Evolutionary conservation across 208 protist species (phyloP).

Genomic region (Acanthamoeba royreba): DNA sequence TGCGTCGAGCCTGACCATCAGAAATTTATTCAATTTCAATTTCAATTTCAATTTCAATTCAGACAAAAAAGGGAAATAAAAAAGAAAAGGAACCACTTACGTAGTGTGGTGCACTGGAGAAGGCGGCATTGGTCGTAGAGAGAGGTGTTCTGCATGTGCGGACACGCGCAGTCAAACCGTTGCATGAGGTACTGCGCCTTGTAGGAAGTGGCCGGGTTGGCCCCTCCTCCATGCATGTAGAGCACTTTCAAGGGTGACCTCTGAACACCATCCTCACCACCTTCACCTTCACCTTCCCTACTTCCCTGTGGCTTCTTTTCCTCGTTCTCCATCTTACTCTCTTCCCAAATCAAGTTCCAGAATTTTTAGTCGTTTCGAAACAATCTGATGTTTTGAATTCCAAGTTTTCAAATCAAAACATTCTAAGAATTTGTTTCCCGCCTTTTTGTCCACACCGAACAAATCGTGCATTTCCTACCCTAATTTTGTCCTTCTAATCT

Average conservation of each 20-base stretch:
- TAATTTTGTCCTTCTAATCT: too few species aligned
- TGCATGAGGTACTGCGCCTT: neutral
- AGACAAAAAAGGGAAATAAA: neutral
- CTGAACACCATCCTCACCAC: too few species aligned
- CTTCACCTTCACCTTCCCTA: too few species aligned
- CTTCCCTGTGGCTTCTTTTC: too few species aligned
- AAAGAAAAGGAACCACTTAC: neutral
- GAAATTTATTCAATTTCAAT: too few species aligned
- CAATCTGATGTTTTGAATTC: neutral
- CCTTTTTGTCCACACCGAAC: neutral
- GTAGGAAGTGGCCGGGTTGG: neutral
- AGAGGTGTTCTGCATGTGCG: neutral
- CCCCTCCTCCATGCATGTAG: neutral
- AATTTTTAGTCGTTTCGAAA: too few species aligned
- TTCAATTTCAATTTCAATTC: too few species aligned
- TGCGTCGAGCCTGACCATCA: too few species aligned
- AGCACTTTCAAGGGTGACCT: neutral
- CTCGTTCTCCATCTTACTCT: neutral
- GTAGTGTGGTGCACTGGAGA: neutral
- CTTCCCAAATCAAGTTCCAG: too few species aligned
- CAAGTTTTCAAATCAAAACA: neutral
- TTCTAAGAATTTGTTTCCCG: neutral
- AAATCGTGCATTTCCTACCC: too few species aligned
- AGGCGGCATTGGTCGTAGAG: neutral
- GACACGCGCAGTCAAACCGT: neutral